Base-by-base conservation (phyloP, 139 green algal species). In the Haematococcus lacustris region DNA sequence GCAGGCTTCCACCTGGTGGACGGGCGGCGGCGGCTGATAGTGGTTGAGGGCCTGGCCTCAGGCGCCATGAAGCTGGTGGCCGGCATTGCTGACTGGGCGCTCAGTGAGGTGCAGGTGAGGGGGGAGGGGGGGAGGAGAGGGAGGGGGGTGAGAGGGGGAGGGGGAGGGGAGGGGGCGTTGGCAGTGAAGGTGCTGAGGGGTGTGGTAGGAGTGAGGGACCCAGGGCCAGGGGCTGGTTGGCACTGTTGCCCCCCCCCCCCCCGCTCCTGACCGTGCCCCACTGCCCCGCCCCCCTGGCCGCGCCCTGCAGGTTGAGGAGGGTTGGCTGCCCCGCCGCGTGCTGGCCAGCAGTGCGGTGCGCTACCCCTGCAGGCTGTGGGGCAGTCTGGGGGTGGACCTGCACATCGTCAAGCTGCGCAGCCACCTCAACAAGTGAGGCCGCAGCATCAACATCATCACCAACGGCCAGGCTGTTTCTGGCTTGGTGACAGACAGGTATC, bases 1-100 rank as follows among this genome's bases (percentile, higher is more conserved):
- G 17, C 86, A 37, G 86, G 84, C 1, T 91, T 85, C 71, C 86
- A 91, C 72, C 60, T 91, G 70, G 80, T 88, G 50, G 86, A 89
- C 65, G 76, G 75, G 26, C 72, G 72, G 73, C 66, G 83, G 80
- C 74, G 86, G 9, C 70, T 89, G 47, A 79, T 91, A 7, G 71
- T 87, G 50, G 26, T 90, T 61, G 85, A 90, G 73, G 85, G 79
- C 26, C 60, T 83, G 62, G 72, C 60, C 32, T 71, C 73, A 7
- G 78, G 73, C 3, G 75, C 70, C 30, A 86, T 83, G 77, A 34
- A 39, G 23, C 71, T 76, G 2, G 35, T 79, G 1, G 32, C 38
- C 5, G 40, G 38, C 1, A 70, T 62, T 33, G 21, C 30, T 50
- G 68, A n/a, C 21, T 64, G 50, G 68, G 68, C 47, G 43, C 66